Evolutionary conservation across 2,329 filamentous ascomycete species (phyloP), one percentile per base, ranked within the genome.

Genomic region (Stachybotrys echinatus): DNA sequence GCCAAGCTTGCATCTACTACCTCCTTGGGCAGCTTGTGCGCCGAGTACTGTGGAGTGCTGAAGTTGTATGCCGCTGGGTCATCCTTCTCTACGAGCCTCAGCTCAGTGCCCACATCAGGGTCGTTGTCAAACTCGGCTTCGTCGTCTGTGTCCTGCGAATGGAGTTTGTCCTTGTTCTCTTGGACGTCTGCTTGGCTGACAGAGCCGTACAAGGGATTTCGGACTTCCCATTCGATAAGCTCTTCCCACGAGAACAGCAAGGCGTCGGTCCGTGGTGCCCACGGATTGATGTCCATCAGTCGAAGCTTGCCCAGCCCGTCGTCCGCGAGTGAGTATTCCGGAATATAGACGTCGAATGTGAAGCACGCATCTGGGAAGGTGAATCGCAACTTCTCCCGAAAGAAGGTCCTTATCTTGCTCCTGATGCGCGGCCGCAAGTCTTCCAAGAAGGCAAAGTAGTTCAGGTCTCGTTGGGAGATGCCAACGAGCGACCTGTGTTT

Each of bases 281-380:
- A 99, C 0, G 94, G 90, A 62, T 97, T 97, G 62, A 99, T 88
- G 64, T 99, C 94, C 45, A 99, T 86, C 12, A 99, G 74, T 73
- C 91, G 88, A 2, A 95, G 88, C 45, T 82, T 79, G 45, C 89
- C 83, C 49, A 95, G 80, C 2, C 87, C 74, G 23, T 77, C 76
- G 22, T 72, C 66, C 14, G 84, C 66, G 17, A 67, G 55, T 68
- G 61, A 80, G 74, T 60, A 79, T 54, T 85, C 81, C 1, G 92
- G 92, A 2, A 99, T 80, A 63, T 99, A 97, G 42, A 96, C 86
- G 64, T 99, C 94, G 61, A 99, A 96, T 0, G 84, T 81, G 59
- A 96, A 97, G 65, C 83, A 87, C 3, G 81, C 77, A 54, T 97
- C 92, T 0, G 88, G 87, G 60, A 97, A 97, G 0, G 84, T 88